Evolutionary conservation across 2,329 filamentous ascomycete genomes (phyloP).

Genomic region (Chrysoporthe cubensis): DNA sequence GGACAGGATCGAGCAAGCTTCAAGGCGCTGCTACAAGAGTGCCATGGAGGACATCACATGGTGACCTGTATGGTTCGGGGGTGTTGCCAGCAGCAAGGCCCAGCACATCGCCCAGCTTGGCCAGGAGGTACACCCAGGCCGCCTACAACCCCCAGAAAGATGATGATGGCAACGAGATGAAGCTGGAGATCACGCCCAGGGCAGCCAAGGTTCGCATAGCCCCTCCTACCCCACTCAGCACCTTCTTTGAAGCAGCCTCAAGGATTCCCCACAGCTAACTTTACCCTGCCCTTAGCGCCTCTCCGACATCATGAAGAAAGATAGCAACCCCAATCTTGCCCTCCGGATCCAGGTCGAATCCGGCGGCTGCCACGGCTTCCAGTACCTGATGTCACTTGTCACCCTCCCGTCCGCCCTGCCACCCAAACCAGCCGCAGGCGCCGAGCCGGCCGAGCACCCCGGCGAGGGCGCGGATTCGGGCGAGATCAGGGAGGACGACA

Average conservation of each 20-base stretch:
- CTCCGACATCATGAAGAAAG: constrained; percentile 73
- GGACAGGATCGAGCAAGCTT: neutral
- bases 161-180: constrained; percentile 83
- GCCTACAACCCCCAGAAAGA: constrained; percentile 75
- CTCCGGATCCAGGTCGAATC: constrained; percentile 92
- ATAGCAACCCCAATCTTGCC: constrained; percentile 76
- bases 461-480: constrained; percentile 40
- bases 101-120: constrained; percentile 42
- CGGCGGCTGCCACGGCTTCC: constrained; percentile 96
- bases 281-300: constrained; percentile 61
- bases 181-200: constrained; percentile 79
- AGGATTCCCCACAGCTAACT: neutral
- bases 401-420: constrained; percentile 52
- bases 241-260: neutral
- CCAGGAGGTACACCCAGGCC: constrained; percentile 49
- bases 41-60: constrained; percentile 7
- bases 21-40: neutral
- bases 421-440: constrained; percentile 22
- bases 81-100: neutral
- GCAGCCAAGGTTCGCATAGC: constrained; percentile 70
- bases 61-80: neutral
- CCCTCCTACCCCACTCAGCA: neutral
- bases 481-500: constrained; percentile 73
- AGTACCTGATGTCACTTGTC: constrained; percentile 91
- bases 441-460: constrained; percentile 24